These are phyloP conservation scores for Kodamaea plutei DNA, from an alignment of 1,139 yeast genomes.

Conservation along the genomic window DNA sequence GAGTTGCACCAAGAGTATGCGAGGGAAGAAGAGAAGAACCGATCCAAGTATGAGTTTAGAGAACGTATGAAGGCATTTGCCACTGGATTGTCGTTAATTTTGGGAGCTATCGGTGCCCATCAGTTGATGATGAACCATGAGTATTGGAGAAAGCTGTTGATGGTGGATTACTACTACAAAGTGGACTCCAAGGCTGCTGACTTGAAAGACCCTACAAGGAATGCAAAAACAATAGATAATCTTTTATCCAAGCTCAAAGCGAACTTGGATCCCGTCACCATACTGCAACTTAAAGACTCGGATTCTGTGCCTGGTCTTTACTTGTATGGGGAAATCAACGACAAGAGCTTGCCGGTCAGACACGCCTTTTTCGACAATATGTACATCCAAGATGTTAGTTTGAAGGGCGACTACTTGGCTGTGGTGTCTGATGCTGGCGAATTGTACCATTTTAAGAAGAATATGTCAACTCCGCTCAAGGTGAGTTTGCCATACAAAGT, in stretches of 20 bases:
- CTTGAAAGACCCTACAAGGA: slow-evolving; percentile 26
- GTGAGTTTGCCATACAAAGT: slow-evolving; percentile 42
- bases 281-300: slow-evolving; percentile 24
- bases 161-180: slow-evolving; percentile 27
- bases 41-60: slow-evolving; percentile 23
- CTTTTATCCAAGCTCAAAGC: slow-evolving; percentile 24
- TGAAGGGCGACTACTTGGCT: slow-evolving; percentile 48
- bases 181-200: slow-evolving; percentile 25
- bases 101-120: slow-evolving; percentile 33
- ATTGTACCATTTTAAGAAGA: slow-evolving; percentile 63
- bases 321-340: slow-evolving; percentile 31
- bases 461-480: slow-evolving; percentile 20
- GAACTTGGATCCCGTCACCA: slow-evolving; percentile 35
- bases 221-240: slow-evolving; percentile 23
- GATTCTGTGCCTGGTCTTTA: slow-evolving; percentile 32
- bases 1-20: slow-evolving; percentile 28
- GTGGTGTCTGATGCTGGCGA: slow-evolving; percentile 72
- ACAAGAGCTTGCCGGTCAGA: slow-evolving; percentile 53
- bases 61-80: slow-evolving; percentile 37
- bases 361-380: slow-evolving; percentile 61
- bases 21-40: slow-evolving; percentile 19
- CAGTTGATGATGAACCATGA: slow-evolving; percentile 42
- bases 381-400: slow-evolving; percentile 53
- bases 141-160: slow-evolving; percentile 26
- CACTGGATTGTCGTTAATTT: slow-evolving; percentile 29